Evolutionary conservation across 2,329 filamentous ascomycete species (phyloP).

Genomic region (Penicillium italicum): DNA sequence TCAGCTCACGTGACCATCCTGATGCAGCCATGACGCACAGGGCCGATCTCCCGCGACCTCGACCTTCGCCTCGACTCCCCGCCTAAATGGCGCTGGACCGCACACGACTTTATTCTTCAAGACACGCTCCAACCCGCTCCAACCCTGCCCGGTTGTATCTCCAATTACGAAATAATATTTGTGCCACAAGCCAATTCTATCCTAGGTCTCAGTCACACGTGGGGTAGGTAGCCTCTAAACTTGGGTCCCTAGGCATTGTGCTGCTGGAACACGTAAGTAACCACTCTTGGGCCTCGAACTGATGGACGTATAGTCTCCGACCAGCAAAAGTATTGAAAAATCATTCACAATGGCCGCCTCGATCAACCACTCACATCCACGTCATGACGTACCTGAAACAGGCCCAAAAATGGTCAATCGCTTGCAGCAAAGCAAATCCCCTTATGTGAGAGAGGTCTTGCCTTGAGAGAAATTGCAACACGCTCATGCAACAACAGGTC

Average conservation of each 20-base stretch:
- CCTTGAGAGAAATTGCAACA: not conserved
- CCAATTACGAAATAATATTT: not conserved
- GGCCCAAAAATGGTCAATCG: conserved; percentile 51
- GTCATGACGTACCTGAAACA: conserved; percentile 22
- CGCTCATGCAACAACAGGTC: conserved; percentile 47
- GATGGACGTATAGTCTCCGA: conserved; percentile 4
- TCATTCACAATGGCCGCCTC: conserved; percentile 26
- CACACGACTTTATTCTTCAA: conserved; percentile 4
- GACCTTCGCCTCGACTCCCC: conserved; percentile 18
- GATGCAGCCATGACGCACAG: conserved; percentile 34
- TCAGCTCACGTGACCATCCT: conserved; percentile 24
- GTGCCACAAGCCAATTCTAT: not conserved
- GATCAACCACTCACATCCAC: conserved; percentile 28
- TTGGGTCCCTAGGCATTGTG: conserved; percentile 9
- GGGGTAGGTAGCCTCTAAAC: conserved; percentile 18
- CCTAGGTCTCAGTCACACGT: not conserved
- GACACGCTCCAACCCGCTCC: not conserved
- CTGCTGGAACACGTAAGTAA: conserved; percentile 19
- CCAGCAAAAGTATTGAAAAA: not conserved
- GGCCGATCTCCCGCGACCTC: conserved; percentile 30
- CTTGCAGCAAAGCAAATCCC: conserved; percentile 59
- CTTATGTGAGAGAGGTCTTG: conserved; percentile 54
- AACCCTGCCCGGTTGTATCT: not conserved
- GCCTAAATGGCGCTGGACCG: conserved; percentile 11
- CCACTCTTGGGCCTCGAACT: conserved; percentile 7